Base-by-base conservation (phyloP, 495 filamentous ascomycete genomes). In the Daldinia vernicosa region DNA sequence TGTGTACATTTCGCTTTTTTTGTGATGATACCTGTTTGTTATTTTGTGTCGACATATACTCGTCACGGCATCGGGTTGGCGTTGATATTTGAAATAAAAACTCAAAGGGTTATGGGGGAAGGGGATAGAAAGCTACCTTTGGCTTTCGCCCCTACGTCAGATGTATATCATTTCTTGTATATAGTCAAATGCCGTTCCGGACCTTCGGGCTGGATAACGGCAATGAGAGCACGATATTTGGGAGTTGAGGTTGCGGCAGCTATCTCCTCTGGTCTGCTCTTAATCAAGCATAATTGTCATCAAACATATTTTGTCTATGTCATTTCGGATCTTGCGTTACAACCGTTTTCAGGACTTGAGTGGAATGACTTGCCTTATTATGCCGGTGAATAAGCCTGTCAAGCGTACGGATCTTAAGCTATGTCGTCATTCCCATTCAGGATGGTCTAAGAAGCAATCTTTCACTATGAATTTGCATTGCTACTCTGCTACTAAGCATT, bases 11-110 rank as follows among this genome's bases (percentile, higher is more conserved):
- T 56, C 28, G 12, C 43, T 52, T 56, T 67, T 62, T 66, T 66
- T 69, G 62, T 69, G 60, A 73, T 73, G 70, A 73, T 73, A 73
- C 70, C 70, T 73, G 66, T 60, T 72, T 72, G 65, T 68, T 68
- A 55, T 30, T 30, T 30, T 28, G 52, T 30, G 60, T 60, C 50
- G 26, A 66, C 30, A 59, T 53, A 32, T 57, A 51, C 32, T 66
- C 57, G 43, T 57, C 64, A 59, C 64, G 52, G 64, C 64, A 69
- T 73, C 70, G 61, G 70, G 65, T 66, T 66, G 70, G 65, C 70
- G 70, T 73, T 66, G 65, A 66, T 61, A 72, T 73, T 54, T 65
- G 47, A 56, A 62, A 45, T 54, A 72, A 71, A 67, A 64, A 57
- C 47, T 63, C 37, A 26, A 66, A 24, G 64, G 60, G 53, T 54